phyloP scores from a whole-genome alignment of 2,329 filamentous ascomycete species.

The Penicillium sp. region DNA sequence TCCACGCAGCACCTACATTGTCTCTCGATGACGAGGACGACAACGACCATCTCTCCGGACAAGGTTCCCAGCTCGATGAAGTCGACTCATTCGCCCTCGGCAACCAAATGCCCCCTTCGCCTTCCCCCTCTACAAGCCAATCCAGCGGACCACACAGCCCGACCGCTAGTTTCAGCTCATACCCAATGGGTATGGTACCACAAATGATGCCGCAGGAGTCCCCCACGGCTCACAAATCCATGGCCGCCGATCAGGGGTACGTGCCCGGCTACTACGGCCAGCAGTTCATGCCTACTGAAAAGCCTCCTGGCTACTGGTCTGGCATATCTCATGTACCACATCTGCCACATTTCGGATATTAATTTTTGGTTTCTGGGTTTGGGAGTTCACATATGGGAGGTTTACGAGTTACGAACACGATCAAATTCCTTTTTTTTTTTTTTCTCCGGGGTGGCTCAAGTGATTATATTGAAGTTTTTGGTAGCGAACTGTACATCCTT shows the following conservation, averaged over 20 bases:
- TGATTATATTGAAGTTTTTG: not conserved
- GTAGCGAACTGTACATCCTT: not conserved
- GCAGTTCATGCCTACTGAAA: conserved; percentile 12
- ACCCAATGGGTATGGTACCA: conserved; percentile 7
- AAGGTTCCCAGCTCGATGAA: conserved; percentile 6
- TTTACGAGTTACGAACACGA: conserved; percentile 10
- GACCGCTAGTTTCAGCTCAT: conserved; percentile 11
- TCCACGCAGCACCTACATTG: conserved; percentile 7
- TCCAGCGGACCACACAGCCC: conserved; percentile 23
- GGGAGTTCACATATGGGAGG: not conserved
- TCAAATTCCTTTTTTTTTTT: not conserved
- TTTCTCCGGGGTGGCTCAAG: not conserved
- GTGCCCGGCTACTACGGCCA: conserved; percentile 16
- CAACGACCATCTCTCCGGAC: not conserved
- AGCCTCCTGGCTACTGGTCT: conserved; percentile 18
- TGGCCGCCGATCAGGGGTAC: conserved; percentile 11
- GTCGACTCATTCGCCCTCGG: not conserved
- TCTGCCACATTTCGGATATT: conserved; percentile 19
- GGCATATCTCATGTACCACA: conserved; percentile 8
- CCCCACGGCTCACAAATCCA: conserved; percentile 5
- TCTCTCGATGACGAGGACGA: conserved; percentile 3
- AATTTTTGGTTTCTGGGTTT: not conserved
- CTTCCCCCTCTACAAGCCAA: conserved; percentile 22
- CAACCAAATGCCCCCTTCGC: conserved; percentile 14
- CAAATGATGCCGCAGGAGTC: conserved; percentile 12